phyloP scores from a whole-genome alignment of 805 yeast species.

The Isabelozyma rhagii region DNA sequence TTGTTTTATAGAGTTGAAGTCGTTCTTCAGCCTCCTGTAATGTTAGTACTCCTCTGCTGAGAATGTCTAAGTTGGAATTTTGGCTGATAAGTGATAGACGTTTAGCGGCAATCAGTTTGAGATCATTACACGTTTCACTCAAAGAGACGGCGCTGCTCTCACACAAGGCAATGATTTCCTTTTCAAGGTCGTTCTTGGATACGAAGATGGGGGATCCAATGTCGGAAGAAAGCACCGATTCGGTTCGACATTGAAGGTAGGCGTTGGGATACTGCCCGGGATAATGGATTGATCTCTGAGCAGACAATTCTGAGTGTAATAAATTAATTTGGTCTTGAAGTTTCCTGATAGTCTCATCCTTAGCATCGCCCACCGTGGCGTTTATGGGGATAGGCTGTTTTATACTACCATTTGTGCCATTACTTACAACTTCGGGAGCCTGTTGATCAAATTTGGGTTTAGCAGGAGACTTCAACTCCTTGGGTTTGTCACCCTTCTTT shows the following conservation, averaged over 20 bases:
- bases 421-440: neutral
- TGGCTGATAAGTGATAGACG: slow-evolving; percentile 31
- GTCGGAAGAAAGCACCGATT: neutral
- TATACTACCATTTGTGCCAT: neutral
- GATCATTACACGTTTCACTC: slow-evolving; percentile 41
- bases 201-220: slow-evolving; percentile 19
- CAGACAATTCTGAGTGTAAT: slow-evolving; percentile 12
- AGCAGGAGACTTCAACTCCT: slow-evolving; percentile 15
- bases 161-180: slow-evolving; percentile 36
- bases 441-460: neutral
- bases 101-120: slow-evolving; percentile 45
- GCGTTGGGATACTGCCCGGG: neutral
- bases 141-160: slow-evolving; percentile 30
- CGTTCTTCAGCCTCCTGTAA: slow-evolving; percentile 57
- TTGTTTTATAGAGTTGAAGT: slow-evolving; percentile 45
- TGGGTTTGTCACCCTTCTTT: slow-evolving; percentile 25
- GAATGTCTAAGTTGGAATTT: slow-evolving; percentile 40
- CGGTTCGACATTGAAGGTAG: neutral
- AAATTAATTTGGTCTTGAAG: slow-evolving; percentile 17
- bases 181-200: slow-evolving; percentile 36
- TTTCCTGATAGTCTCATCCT: slow-evolving; percentile 13
- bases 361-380: slow-evolving; percentile 2
- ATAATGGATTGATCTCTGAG: neutral
- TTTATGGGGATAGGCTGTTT: neutral
- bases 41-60: slow-evolving; percentile 56